A percentile compares a stretch with the other conserved stretches of the same genome.
These are phyloP conservation scores for Flaveria floridana DNA, from an alignment of 140 eudicot genomes.

Conservation along the genomic window DNA sequence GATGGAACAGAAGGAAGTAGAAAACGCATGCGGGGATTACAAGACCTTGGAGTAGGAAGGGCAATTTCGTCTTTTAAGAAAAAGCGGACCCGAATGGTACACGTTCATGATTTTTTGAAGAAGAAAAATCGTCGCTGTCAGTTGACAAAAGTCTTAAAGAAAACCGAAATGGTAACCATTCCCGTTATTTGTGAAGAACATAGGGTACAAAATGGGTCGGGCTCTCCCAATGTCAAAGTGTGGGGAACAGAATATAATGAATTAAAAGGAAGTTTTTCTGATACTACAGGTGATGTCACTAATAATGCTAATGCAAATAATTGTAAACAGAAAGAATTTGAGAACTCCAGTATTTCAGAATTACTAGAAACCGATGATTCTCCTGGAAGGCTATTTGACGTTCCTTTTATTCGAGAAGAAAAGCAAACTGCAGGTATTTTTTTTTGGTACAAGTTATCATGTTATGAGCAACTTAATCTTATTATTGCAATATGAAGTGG, in stretches of 20 bases:
- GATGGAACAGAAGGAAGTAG: slow-evolving; percentile 60
- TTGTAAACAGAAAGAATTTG: slow-evolving; percentile 48
- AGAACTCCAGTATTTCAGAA: slow-evolving; percentile 40
- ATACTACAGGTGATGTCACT: slow-evolving; percentile 45
- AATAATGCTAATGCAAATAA: slow-evolving; percentile 35
- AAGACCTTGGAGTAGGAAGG: slow-evolving; percentile 55
- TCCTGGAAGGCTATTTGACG: slow-evolving; percentile 55
- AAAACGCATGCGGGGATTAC: slow-evolving; percentile 81
- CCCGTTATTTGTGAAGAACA: slow-evolving; percentile 58
- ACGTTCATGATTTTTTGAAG: slow-evolving; percentile 60
- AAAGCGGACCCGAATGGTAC: slow-evolving; percentile 56
- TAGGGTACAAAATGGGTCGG: slow-evolving; percentile 37
- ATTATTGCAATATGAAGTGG: background rate
- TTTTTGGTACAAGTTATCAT: background rate
- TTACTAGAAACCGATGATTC: slow-evolving; percentile 38
- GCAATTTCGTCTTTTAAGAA: slow-evolving; percentile 43
- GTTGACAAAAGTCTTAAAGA: slow-evolving; percentile 60
- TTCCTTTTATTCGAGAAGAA: slow-evolving; percentile 59
- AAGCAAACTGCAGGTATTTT: slow-evolving; percentile 52
- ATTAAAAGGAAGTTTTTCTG: slow-evolving; percentile 49
- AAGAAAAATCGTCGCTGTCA: slow-evolving; percentile 57
- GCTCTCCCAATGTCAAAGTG: slow-evolving; percentile 35
- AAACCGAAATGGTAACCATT: slow-evolving; percentile 52
- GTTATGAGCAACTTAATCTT: background rate
- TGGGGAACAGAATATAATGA: slow-evolving; percentile 49